Conservation (phyloP, 2,329 filamentous ascomycete species). For the Diaporthe sp. region DNA sequence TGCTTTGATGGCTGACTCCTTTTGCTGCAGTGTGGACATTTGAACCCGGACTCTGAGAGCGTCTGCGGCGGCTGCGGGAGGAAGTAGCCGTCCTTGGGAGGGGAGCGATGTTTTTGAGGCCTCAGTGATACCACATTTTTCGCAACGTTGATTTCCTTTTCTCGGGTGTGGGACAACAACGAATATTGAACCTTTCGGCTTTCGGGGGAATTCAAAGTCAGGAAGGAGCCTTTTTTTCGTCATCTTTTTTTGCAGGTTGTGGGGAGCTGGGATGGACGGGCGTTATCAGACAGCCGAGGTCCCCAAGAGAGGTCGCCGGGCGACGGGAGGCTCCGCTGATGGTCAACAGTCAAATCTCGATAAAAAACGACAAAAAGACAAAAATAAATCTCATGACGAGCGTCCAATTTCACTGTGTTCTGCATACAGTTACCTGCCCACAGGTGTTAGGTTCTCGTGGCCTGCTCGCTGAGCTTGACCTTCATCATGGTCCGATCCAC, state of each 20-base stretch:
- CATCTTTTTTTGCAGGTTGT: neutral
- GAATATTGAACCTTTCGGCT: neutral
- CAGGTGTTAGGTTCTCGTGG: neutral
- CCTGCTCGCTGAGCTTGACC: conserved; percentile 44
- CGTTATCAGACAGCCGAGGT: conserved; percentile 23
- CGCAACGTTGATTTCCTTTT: neutral
- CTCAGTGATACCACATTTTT: conserved; percentile 21
- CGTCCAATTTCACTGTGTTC: neutral
- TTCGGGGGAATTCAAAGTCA: neutral
- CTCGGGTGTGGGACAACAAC: neutral
- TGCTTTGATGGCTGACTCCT: too few species aligned
- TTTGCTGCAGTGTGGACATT: conserved; percentile 27
- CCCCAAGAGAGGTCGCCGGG: conserved; percentile 13
- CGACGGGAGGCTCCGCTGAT: conserved; percentile 22
- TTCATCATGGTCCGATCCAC: conserved; percentile 48
- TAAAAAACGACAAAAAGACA: neutral
- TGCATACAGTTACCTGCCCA: neutral
- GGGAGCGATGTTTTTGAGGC: conserved; percentile 6
- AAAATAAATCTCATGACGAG: conserved; percentile 3
- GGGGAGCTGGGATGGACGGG: neutral
- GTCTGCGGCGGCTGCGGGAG: conserved; percentile 39
- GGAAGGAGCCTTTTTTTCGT: neutral
- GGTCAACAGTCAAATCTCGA: conserved; percentile 23
- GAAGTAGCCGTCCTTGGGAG: conserved; percentile 16
- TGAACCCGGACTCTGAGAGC: conserved; percentile 40